Evolutionary conservation across 129 eudicot genomes (phyloP), one percentile per base, ranked within the genome.

Genomic region (Sambucus nigra): DNA sequence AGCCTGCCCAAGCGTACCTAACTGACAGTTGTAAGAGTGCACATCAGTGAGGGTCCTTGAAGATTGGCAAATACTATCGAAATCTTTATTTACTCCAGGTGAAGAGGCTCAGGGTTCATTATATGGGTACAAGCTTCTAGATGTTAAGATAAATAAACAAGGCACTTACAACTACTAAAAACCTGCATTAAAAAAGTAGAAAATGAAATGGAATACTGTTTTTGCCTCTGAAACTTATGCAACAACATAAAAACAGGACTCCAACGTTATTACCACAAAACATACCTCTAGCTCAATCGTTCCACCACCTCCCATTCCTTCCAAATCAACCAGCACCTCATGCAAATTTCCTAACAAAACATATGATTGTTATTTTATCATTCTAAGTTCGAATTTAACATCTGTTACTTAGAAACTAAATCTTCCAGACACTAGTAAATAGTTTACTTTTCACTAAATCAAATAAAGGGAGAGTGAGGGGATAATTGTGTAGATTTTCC

Each of bases 251-350:
- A 8, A 25, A 20, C n/a, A 54, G 25, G 31, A 51, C 20, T 33
- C 20, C 16, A 61, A 49, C 45, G 40, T 29, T 51, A 48, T 59
- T 28, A 13, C 45, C 26, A 53, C 15, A 40, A 47, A 72, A 63
- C 62, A n/a, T 72, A 85, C 99, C 99, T 91, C 89, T 41, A 91
- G 72, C 65, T 85, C 86, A 71, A 91, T 55, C 69, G 79, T 79
- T 64, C 99, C 99, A 72, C 99, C 99, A 70, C 95, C 95, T 76
- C 99, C 98, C 89, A 91, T 91, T 21, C 99, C 99, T 73, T 91
- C 99, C 82, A 91, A 72, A 64, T 82, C 94, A 63, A 91, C 76
- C 69, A 82, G 57, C 86, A 86, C 73, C 51, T 82, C 95, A 63
- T 91, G 99, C 55, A 46, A 53, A 52, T 74, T 72, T 63, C 99